Evolutionary conservation across 495 filamentous ascomycete species (phyloP), one percentile per base, ranked within the genome.

Genomic region (Penicillium desertorum): DNA sequence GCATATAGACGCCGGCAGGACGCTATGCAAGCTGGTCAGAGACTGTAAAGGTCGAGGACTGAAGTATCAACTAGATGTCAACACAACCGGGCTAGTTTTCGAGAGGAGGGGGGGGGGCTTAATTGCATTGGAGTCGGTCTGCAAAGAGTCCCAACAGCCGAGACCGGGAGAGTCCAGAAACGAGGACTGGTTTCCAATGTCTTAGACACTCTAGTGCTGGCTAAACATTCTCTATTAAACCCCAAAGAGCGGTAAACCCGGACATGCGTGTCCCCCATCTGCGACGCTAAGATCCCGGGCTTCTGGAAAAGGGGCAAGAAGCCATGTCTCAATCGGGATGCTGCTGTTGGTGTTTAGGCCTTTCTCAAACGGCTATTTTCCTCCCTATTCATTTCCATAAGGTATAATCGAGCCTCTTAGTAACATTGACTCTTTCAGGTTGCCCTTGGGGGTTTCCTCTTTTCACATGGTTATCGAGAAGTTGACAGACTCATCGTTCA

Each of bases 161-260:
- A 62, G 62, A 58, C 65, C 22, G 37, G 39, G 8, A 42, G 5
- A 36, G 27, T 17, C 29, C 19, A 52, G 48, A 44, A 52, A 58
- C 32, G 48, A 63, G 20, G 60, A 27, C 49, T 45, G 43, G 50
- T 57, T 63, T 47, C 32, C 34, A 61, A 68, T 68, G 65, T 68
- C 60, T 68, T 48, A 66, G 65, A 68, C 63, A 68, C 17, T 20
- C 27, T 43, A 8, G 25, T 37, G 14, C 27, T 29, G 45, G 51
- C 25, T 32, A 11, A 39, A 39, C 34, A 14, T 42, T n/a, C 19
- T 39, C 25, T 23, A 36, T 62, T 58, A 46, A 43, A 22, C 44
- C 19, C 17, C 36, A 66, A 68, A 63, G 48, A 66, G 65, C 65
- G 65, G 65, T 66, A 65, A 57, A 43, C 22, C 36, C 9, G 58